A percentile compares a stretch with the other conserved stretches of the same genome.
Conservation (phyloP, 1,284 basidiomycete genomes). For the Testicularia cyperi region DNA sequence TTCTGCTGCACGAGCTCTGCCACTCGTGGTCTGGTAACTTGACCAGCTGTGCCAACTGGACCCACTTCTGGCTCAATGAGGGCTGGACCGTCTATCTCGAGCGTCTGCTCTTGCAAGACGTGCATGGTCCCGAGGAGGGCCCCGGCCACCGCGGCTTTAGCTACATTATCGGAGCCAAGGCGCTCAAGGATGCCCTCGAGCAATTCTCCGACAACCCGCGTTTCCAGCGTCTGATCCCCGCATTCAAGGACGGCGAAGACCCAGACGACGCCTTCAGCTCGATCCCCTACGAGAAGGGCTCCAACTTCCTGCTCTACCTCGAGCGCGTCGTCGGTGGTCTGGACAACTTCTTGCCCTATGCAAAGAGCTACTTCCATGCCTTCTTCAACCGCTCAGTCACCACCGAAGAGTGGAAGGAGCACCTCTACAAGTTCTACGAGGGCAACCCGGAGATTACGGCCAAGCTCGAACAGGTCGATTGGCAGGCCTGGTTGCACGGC, state of each 20-base stretch:
- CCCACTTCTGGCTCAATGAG: slow-evolving; percentile 61
- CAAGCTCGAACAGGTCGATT: slow-evolving; percentile 70
- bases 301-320: slow-evolving; percentile 71
- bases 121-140: slow-evolving; percentile 66
- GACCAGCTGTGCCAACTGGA: slow-evolving; percentile 57
- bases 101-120: slow-evolving; percentile 73
- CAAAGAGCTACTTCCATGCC: slow-evolving; percentile 71
- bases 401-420: slow-evolving; percentile 81
- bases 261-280: slow-evolving; percentile 63
- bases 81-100: slow-evolving; percentile 94
- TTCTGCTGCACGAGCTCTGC: slow-evolving; percentile 63
- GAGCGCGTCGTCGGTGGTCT: slow-evolving; percentile 81
- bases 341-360: slow-evolving; percentile 65
- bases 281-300: slow-evolving; percentile 75
- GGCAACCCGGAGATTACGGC: slow-evolving; percentile 60
- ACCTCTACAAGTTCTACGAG: slow-evolving; percentile 79
- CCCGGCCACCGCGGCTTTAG: slow-evolving; percentile 78
- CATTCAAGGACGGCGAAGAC: slow-evolving; percentile 78
- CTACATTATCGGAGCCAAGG: slow-evolving; percentile 75
- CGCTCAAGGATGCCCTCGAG: slow-evolving; percentile 72
- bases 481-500: slow-evolving; percentile 80
- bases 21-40: slow-evolving; percentile 58
- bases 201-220: slow-evolving; percentile 64
- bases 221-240: slow-evolving; percentile 82
- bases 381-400: slow-evolving; percentile 75